Evolutionary conservation across 2,329 filamentous ascomycete species (phyloP).

Genomic region (Calonectria crousiana): DNA sequence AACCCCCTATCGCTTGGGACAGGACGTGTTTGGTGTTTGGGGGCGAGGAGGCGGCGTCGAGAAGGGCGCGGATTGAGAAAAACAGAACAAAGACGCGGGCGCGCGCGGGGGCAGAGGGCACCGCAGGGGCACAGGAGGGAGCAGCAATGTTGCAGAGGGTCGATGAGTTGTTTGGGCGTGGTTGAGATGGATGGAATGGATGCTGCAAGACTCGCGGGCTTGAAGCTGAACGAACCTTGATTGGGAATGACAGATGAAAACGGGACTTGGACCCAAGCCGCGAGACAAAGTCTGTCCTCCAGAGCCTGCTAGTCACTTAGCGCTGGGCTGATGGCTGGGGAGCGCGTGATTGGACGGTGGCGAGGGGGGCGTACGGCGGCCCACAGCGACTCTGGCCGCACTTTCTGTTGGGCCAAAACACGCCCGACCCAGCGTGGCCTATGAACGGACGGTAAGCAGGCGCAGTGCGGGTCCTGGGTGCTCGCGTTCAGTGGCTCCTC

Average conservation of each 20-base stretch:
- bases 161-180: conserved; percentile 30
- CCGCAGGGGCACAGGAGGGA: conserved; percentile 10
- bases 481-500: conserved; percentile 10
- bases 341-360: conserved; percentile 39
- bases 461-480: not conserved
- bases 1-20: conserved; percentile 31
- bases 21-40: conserved; percentile 21
- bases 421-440: not conserved
- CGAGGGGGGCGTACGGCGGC: conserved; percentile 32
- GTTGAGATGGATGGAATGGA: conserved; percentile 32
- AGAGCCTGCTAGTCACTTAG: not conserved
- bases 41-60: conserved; percentile 28
- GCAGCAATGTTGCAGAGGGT: conserved; percentile 14
- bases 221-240: conserved; percentile 41
- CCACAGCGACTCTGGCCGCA: conserved; percentile 30
- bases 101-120: conserved; percentile 18
- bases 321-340: conserved; percentile 19
- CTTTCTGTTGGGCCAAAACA: conserved; percentile 23
- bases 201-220: conserved; percentile 24
- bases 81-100: conserved; percentile 29
- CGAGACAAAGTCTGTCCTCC: conserved; percentile 39
- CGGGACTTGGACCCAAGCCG: conserved; percentile 35
- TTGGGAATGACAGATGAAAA: conserved; percentile 37
- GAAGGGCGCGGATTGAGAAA: conserved; percentile 20
- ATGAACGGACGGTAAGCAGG: not conserved